These are phyloP conservation scores for Sporothrix schenckii DNA, from an alignment of 2,329 filamentous ascomycete genomes.

Conservation along the genomic window DNA sequence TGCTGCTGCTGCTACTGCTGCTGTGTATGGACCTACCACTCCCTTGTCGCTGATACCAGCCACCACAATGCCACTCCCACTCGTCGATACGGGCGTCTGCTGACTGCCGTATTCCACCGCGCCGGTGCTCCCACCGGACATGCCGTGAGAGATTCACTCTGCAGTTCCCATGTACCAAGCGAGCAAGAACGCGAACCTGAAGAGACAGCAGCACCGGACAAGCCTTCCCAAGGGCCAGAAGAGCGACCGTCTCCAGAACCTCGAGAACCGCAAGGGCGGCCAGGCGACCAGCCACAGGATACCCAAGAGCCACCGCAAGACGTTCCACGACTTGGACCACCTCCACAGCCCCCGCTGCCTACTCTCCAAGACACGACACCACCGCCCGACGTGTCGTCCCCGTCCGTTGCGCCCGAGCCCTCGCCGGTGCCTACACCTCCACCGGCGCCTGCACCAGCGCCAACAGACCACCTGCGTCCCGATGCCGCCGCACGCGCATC, in stretches of 20 bases:
- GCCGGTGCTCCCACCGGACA: slow-evolving; percentile 8
- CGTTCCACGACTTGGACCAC: not conserved
- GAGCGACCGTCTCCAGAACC: too few species aligned
- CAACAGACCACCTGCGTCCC: slow-evolving; percentile 5
- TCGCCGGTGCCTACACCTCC: not conserved
- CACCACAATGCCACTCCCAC: slow-evolving; percentile 17
- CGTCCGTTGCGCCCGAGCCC: not conserved
- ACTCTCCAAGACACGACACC: not conserved
- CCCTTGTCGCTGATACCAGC: slow-evolving; percentile 8
- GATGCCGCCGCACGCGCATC: slow-evolving; percentile 10
- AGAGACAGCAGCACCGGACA: not conserved
- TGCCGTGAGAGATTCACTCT: not conserved
- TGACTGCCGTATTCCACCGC: slow-evolving; percentile 27
- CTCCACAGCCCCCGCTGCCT: not conserved
- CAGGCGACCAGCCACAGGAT: not conserved
- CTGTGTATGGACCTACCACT: slow-evolving; percentile 24
- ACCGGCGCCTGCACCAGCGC: not conserved
- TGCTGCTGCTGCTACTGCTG: not conserved
- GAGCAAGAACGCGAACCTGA: not conserved
- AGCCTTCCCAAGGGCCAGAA: not conserved
- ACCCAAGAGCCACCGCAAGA: slow-evolving; percentile 2
- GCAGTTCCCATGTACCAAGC: slow-evolving; percentile 6
- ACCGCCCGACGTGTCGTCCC: not conserved
- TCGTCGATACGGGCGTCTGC: slow-evolving; percentile 30
- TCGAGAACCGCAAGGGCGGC: not conserved